Evolutionary conservation across 2,329 filamentous ascomycete genomes (phyloP).

Genomic region (Amauroascus verrucosus): DNA sequence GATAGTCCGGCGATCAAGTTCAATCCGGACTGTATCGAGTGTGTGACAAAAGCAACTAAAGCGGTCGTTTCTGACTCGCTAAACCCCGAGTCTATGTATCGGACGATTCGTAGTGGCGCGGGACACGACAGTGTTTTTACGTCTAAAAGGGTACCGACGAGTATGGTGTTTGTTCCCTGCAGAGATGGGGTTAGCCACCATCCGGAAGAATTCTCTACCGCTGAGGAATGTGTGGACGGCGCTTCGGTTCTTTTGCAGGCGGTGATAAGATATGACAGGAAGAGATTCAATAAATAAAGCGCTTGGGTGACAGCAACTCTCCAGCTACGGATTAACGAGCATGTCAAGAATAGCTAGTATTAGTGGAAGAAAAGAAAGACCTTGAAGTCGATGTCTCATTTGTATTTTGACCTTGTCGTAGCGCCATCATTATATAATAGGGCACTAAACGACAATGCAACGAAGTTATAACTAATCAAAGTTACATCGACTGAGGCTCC

Average conservation of each 20-base stretch:
- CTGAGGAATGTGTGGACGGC: conserved; percentile 50
- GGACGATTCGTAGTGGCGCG: conserved; percentile 52
- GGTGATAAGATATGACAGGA: conserved; percentile 20
- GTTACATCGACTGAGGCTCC: background rate
- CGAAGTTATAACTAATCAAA: background rate
- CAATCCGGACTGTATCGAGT: conserved; percentile 55
- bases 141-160: conserved; percentile 49
- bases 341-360: background rate
- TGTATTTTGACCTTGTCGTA: background rate
- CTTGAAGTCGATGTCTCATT: conserved; percentile 6
- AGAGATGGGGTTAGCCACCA: conserved; percentile 55
- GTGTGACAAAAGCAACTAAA: conserved; percentile 51
- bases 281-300: conserved; percentile 31
- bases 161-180: conserved; percentile 59
- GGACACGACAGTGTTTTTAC: conserved; percentile 57
- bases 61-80: conserved; percentile 46
- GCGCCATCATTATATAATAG: background rate
- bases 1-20: conserved; percentile 53
- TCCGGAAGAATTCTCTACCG: conserved; percentile 51
- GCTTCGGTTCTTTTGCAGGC: conserved; percentile 33
- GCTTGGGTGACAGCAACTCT: conserved; percentile 7
- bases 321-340: background rate
- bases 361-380: background rate
- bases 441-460: background rate
- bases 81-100: conserved; percentile 35